Percentiles rank a stretch among this genome's conserved stretches.
These are phyloP conservation scores for Aspergillus luchuensis DNA, from an alignment of 2,329 filamentous ascomycete species.

Conservation along the genomic window DNA sequence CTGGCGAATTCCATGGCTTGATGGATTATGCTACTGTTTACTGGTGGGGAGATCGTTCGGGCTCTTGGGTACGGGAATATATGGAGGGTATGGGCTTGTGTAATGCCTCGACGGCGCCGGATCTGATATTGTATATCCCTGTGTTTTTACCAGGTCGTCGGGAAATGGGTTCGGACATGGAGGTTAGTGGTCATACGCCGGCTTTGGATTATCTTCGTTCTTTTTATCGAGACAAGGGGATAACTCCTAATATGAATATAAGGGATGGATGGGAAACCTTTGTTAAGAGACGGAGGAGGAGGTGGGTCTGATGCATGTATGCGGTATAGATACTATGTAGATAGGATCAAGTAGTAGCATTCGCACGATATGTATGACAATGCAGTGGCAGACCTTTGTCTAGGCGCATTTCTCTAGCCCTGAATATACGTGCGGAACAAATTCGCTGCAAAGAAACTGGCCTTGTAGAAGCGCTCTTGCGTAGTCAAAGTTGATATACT, in stretches of 20 bases:
- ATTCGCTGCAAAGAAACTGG: not conserved
- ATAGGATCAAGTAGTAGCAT: not conserved
- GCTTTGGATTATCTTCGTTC: no score
- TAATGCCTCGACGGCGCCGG: not conserved
- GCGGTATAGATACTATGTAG: no score
- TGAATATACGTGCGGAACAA: not conserved
- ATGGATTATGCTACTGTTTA: not conserved
- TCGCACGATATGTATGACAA: not conserved
- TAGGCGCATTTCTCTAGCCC: not conserved
- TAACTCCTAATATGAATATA: no score
- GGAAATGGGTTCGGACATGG: no score
- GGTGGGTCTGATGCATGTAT: no score
- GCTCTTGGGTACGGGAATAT: not conserved
- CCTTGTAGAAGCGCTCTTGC: not conserved
- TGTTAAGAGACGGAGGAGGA: no score
- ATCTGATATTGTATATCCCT: not conserved
- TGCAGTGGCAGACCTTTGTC: not conserved
- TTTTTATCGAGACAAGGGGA: no score
- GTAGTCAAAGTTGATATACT: constrained; percentile 6
- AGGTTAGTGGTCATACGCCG: no score
- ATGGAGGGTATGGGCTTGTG: not conserved
- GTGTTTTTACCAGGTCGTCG: no score
- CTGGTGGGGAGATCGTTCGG: not conserved
- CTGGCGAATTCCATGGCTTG: not conserved
- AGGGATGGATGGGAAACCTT: no score